Conservation (phyloP, 495 filamentous ascomycete species). For the Chaetomium fimeti region DNA sequence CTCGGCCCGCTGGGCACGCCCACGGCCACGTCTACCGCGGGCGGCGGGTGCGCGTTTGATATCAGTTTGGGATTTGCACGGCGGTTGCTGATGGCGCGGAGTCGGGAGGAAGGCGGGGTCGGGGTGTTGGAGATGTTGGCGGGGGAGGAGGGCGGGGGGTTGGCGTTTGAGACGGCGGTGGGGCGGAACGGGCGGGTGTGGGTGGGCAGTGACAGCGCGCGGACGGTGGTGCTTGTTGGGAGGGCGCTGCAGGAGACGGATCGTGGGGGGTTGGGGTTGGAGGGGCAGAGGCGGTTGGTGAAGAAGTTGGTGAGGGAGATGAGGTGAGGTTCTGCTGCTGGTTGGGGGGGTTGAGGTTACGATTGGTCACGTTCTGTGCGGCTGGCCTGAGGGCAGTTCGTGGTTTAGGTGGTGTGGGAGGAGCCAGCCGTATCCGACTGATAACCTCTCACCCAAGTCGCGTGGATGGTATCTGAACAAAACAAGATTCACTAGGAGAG, state of each 20-base stretch:
- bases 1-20: constrained; percentile 69
- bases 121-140: constrained; percentile 84
- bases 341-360: background rate
- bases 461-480: background rate
- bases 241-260: constrained; percentile 76
- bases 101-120: constrained; percentile 62
- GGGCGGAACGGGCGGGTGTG: constrained; percentile 92
- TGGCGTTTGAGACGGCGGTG: constrained; percentile 89
- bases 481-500: background rate
- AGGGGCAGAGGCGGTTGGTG: constrained; percentile 79
- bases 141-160: constrained; percentile 51
- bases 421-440: background rate
- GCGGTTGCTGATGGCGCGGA: constrained; percentile 64
- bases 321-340: constrained; percentile 32
- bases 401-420: background rate
- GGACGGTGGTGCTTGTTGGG: constrained; percentile 71
- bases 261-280: constrained; percentile 59
- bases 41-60: constrained; percentile 76
- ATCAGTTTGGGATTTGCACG: constrained; percentile 78
- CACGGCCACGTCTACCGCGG: constrained; percentile 49
- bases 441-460: background rate
- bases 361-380: background rate
- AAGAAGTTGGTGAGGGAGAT: constrained; percentile 56
- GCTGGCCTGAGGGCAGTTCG: no score
- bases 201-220: constrained; percentile 71